Evolutionary conservation across 768 basidiomycete genomes (phyloP).

Genomic region (Mrakia hoshinonis): DNA sequence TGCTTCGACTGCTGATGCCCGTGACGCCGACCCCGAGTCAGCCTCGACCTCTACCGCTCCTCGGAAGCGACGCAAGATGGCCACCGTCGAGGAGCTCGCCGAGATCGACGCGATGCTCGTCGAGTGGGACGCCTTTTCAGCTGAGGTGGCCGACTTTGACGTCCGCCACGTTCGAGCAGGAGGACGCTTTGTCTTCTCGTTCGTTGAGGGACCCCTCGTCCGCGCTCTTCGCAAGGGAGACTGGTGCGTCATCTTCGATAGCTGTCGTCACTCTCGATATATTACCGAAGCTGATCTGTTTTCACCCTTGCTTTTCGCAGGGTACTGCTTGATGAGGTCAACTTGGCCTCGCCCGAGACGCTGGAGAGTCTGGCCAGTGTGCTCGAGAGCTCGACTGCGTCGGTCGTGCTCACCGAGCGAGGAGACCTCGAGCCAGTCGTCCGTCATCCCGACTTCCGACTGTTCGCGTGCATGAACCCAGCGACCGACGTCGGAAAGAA

Average conservation of each 20-base stretch:
- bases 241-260: slow-evolving; percentile 57
- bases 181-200: slow-evolving; percentile 84
- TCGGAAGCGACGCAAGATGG: slow-evolving; percentile 25
- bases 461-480: slow-evolving; percentile 99
- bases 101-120: slow-evolving; percentile 17
- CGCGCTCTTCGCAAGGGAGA: slow-evolving; percentile 78
- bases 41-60: slow-evolving; percentile 5
- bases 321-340: slow-evolving; percentile 93
- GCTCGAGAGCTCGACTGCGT: slow-evolving; percentile 72
- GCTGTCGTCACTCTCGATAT: slow-evolving; percentile 14
- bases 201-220: slow-evolving; percentile 92
- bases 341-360: slow-evolving; percentile 86
- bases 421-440: slow-evolving; percentile 81
- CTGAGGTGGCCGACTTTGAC: slow-evolving; percentile 69
- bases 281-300: neutral
- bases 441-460: slow-evolving; percentile 87
- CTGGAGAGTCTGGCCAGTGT: slow-evolving; percentile 85
- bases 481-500: slow-evolving; percentile 98
- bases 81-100: slow-evolving; percentile 8
- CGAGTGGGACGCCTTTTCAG: slow-evolving; percentile 60
- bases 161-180: slow-evolving; percentile 73
- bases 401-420: slow-evolving; percentile 86
- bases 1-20: neutral
- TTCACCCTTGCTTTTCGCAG: slow-evolving; percentile 43
- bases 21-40: slow-evolving; percentile 3